Base-by-base conservation (phyloP, 1,284 basidiomycete species). In the Coniferiporia sulphurascens region DNA sequence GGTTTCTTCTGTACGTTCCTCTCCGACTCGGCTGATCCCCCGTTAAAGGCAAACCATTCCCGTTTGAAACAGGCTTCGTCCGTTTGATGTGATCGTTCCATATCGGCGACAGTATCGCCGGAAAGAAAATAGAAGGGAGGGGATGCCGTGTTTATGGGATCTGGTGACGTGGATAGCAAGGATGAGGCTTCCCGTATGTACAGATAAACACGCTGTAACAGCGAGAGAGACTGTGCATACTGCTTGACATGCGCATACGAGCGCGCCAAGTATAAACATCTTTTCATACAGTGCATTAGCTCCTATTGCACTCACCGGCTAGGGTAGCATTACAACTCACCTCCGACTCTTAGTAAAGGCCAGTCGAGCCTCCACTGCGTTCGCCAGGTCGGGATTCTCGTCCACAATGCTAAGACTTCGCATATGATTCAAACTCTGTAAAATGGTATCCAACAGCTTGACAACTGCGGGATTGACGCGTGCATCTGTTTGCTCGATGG, bases 361-460 rank as follows among this genome's bases (percentile, higher is more conserved):
- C 51, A 90, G 72, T 44, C 91, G 77, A 0, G 84, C 87, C 56
- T 96, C 92, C 1, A 93, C 83, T 4, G 85, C 87, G 2, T 85
- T 77, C 0, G 87, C 82, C 8, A 95, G 79, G 64, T 92, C 90
- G 0, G 91, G 86, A 66, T 85, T 91, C 69, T 95, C 91, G 67
- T 96, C 93, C 15, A 96, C 91, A 46, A 94, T 83, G 53, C 86
- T 89, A 55, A 96, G 76, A 8, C 82, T 83, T 19, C 91, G 81
- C 82, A 95, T 89, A 70, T 93, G 91, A 55, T 83, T 82, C 48
- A 95, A 76, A 67, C 86, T 89, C 73, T 95, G 93, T 10, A 95
- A 72, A 34, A 93, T 81, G 1, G 89, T 87, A 71, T 95, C 93
- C 52, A 93, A 83, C 1, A 95, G 77, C 73, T 95, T 96, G 71